phyloP scores from a whole-genome alignment of 192 early-diverging fungal species.

The Coemansia sp. region DNA sequence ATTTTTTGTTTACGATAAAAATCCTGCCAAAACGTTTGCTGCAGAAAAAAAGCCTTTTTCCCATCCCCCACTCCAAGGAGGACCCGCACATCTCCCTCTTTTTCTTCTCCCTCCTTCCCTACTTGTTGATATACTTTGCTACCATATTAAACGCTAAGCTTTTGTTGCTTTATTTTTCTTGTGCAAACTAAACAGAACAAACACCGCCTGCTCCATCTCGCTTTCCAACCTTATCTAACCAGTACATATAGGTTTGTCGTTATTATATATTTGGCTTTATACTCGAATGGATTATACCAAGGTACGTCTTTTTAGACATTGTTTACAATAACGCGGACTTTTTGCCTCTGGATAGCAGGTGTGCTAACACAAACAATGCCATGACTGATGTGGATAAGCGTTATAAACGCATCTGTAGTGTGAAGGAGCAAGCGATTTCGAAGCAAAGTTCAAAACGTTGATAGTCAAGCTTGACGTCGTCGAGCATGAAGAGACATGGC shows the following conservation, averaged over 20 bases:
- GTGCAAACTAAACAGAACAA: slow-evolving; percentile 11
- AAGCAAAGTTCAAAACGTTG: slow-evolving; percentile 44
- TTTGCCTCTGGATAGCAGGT: neutral
- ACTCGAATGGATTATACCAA: slow-evolving; percentile 50
- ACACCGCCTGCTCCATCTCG: neutral
- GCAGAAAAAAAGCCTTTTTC: neutral
- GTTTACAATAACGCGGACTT: slow-evolving; percentile 10
- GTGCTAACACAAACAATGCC: too few species aligned
- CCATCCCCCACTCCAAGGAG: neutral
- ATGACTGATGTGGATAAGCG: too few species aligned
- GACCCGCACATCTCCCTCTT: neutral
- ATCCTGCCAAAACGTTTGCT: neutral
- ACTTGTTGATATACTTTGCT: neutral
- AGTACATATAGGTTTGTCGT: neutral
- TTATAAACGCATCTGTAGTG: slow-evolving; percentile 46
- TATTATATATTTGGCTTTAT: neutral
- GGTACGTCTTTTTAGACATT: slow-evolving; percentile 13
- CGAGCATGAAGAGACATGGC: slow-evolving; percentile 74
- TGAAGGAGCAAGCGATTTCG: slow-evolving; percentile 49
- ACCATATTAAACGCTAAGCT: neutral
- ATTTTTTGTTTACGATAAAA: neutral
- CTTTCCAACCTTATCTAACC: neutral
- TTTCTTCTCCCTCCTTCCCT: neutral
- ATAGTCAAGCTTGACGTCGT: slow-evolving; percentile 44
- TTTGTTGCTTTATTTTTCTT: neutral